phyloP scores from a whole-genome alignment of 108 stramenopile species.

The Schizochytrium sp. region DNA sequence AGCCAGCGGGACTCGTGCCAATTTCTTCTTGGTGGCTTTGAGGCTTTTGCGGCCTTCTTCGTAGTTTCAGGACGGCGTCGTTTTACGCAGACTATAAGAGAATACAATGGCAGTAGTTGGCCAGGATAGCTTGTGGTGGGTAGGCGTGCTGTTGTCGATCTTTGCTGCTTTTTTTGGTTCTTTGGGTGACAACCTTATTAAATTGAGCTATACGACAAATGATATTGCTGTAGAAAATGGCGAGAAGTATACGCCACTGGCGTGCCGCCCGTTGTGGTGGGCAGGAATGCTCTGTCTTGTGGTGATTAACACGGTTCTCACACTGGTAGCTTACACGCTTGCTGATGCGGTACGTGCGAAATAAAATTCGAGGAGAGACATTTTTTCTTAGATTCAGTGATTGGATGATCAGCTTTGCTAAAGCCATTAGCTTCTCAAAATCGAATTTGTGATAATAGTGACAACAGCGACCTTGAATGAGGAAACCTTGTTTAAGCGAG shows the following conservation, averaged over 20 bases:
- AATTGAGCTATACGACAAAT: conserved; percentile 22
- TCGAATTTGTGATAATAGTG: too few species aligned
- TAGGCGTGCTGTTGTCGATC: conserved; percentile 33
- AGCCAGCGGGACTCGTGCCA: too few species aligned
- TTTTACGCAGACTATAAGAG: neutral
- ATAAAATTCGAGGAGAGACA: neutral
- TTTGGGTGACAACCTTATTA: conserved; percentile 57
- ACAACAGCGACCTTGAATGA: too few species aligned
- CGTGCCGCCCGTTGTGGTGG: conserved; percentile 54
- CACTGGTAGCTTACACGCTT: conserved; percentile 35
- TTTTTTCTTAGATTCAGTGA: neutral
- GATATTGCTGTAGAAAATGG: conserved; percentile 7
- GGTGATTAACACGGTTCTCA: conserved; percentile 1
- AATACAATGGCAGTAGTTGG: conserved; percentile 13
- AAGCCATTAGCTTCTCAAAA: too few species aligned
- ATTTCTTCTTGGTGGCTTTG: too few species aligned
- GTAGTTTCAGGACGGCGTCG: neutral
- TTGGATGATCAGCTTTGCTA: neutral
- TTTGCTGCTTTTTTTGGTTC: conserved; percentile 44
- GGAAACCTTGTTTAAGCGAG: too few species aligned
- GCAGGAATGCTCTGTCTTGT: conserved; percentile 34
- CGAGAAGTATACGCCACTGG: conserved; percentile 2
- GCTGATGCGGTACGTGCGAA: conserved; percentile 32
- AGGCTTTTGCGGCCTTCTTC: neutral
- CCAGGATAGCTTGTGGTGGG: conserved; percentile 42